Evolutionary conservation across 306 rosid species (phyloP), one percentile per base, ranked within the genome.

Genomic region (Quercus gilva): DNA sequence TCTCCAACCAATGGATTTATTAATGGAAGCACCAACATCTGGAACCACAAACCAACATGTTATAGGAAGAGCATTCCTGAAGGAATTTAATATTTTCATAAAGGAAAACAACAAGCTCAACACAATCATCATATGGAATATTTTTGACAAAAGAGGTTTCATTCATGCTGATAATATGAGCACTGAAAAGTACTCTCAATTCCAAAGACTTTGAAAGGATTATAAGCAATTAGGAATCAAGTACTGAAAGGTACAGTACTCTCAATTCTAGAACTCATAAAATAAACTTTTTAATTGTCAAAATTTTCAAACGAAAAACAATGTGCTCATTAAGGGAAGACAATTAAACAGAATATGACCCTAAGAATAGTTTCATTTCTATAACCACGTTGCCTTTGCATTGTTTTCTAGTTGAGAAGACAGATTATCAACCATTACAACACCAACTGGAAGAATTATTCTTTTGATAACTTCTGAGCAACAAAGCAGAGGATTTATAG

Each of bases 1-100:
- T 91, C 98, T 77, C 98, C 98, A 14, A 90, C 94, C 89, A 91
- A 68, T 65, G 98, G 97, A 79, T 93, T 91, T 31, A 90, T 76
- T 74, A 91, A 73, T 49, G 98, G 98, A 83, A 91, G 94, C 82
- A 90, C 69, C 85, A 93, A 31, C 55, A 93, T 83, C 98, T 93
- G 85, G 35, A 78, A 84, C 28, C 77, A 78, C 25, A 56, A 76
- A 67, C 56, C 65, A 55, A 45, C 5, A 53, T 69, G 14, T 65
- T 45, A 70, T 57, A 29, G 41, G 75, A 28, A 33, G 59, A 51
- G 35, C 51, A 52, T 2, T 59, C n/a, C 65, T 12, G 1, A 21
- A 59, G 33, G 31, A 59, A 9, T 59, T 12, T 9, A 23, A 11
- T 1, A 23, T 21, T 0, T 20, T 23, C 5, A 4, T 21, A 1